phyloP scores from a whole-genome alignment of 805 yeast genomes.

The baker's yeast (Saccharomyces cerevisiae) region DNA sequence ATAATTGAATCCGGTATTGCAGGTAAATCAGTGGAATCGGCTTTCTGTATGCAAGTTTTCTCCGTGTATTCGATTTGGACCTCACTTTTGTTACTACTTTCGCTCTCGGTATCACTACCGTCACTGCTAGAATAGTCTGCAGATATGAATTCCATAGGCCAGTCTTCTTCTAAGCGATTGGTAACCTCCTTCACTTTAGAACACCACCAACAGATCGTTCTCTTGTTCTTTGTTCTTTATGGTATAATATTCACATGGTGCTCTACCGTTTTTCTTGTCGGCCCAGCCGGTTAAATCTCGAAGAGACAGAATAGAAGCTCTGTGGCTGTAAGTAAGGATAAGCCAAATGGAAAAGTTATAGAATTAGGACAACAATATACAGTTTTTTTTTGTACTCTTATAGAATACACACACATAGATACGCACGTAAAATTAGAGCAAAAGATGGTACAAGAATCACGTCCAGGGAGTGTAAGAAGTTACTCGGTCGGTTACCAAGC shows the following conservation, averaged over 20 bases:
- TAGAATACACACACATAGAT: not conserved
- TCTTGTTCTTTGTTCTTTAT: not conserved
- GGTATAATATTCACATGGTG: not conserved
- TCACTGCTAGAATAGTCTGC: conserved; percentile 11
- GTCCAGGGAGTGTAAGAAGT: not conserved
- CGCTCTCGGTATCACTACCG: conserved; percentile 10
- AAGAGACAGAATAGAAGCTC: not conserved
- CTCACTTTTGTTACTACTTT: conserved; percentile 2
- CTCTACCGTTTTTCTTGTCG: not conserved
- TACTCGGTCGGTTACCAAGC: conserved; percentile 7
- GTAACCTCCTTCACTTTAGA: not conserved
- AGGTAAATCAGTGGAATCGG: conserved; percentile 6
- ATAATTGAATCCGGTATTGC: conserved; percentile 14
- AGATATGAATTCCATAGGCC: conserved; percentile 14
- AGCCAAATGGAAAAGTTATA: not conserved
- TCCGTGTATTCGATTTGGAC: not conserved
- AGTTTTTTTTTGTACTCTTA: not conserved
- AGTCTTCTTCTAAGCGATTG: not conserved
- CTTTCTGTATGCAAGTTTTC: not conserved
- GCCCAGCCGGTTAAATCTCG: not conserved
- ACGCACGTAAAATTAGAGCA: not conserved
- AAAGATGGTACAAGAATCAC: not conserved
- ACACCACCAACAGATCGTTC: not conserved
- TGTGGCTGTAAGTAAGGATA: not conserved
- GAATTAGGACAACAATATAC: not conserved